phyloP scores from a whole-genome alignment of 805 yeast genomes.

The Candida stauntonica region DNA sequence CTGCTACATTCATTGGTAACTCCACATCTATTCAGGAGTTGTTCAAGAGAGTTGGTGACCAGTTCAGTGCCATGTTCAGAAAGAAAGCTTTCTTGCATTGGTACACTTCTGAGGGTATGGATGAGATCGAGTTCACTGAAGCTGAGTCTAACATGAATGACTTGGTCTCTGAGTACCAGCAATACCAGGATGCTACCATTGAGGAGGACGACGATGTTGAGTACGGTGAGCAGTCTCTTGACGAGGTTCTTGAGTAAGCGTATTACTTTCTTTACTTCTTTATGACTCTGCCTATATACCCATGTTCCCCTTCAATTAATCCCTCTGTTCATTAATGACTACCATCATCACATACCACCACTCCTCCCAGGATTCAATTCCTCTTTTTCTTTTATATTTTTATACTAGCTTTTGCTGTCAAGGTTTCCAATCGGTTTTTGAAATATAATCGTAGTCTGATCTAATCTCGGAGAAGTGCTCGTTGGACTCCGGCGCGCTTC shows the following conservation, averaged over 20 bases:
- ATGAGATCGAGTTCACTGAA: conserved; percentile 97
- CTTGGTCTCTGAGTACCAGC: conserved; percentile 92
- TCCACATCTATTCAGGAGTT: conserved; percentile 98
- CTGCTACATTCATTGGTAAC: conserved; percentile 92
- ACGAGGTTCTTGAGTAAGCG: conserved; percentile 28
- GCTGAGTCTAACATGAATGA: conserved; percentile 98
- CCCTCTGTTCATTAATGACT: background rate
- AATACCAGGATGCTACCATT: conserved; percentile 89
- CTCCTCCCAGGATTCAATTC: conserved; percentile 2
- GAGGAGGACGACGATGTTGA: conserved; percentile 60
- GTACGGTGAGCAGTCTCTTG: conserved; percentile 28
- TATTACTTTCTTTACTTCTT: no score
- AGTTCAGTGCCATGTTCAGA: conserved; percentile 96
- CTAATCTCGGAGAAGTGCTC: background rate
- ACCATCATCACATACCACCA: background rate
- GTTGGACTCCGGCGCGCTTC: conserved; percentile 1
- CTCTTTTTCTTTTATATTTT: conserved; percentile 1
- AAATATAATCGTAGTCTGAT: background rate
- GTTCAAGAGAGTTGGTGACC: conserved; percentile 94
- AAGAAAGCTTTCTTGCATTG: conserved; percentile 99
- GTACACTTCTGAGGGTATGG: conserved; percentile 99
- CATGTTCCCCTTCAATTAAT: no score
- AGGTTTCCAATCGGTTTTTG: conserved; percentile 10
- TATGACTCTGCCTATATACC: conserved; percentile 5
- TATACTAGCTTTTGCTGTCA: conserved; percentile 4